These are phyloP conservation scores for Aegle marmelos DNA, from an alignment of 345 rosid genomes.

Conservation along the genomic window DNA sequence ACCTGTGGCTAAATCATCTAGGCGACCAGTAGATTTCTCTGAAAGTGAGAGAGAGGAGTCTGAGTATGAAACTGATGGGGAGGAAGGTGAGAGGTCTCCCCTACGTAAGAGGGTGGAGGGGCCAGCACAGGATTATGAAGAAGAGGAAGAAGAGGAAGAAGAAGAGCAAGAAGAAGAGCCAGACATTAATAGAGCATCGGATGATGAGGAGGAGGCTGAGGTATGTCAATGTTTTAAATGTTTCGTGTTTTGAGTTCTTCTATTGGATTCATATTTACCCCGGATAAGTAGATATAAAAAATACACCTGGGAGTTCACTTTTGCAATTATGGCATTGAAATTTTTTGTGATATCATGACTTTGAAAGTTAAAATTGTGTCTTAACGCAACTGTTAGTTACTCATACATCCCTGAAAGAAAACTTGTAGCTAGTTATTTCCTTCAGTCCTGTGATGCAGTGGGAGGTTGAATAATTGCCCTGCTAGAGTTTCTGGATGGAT, in stretches of 20 bases:
- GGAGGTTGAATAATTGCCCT: not conserved
- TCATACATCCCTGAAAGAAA: not conserved
- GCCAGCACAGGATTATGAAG: slow-evolving; percentile 80
- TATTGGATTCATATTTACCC: not conserved
- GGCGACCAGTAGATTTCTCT: slow-evolving; percentile 74
- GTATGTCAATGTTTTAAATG: slow-evolving; percentile 30
- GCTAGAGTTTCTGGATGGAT: not conserved
- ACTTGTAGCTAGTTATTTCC: not conserved
- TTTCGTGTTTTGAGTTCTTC: not conserved
- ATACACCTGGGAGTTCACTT: not conserved
- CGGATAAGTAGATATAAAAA: not conserved
- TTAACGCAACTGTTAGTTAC: not conserved
- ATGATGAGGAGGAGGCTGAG: slow-evolving; percentile 60
- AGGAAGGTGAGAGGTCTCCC: slow-evolving; percentile 65
- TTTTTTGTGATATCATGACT: not conserved
- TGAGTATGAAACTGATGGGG: slow-evolving; percentile 92
- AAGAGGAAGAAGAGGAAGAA: slow-evolving; percentile 74
- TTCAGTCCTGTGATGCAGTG: not conserved
- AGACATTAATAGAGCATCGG: slow-evolving; percentile 57
- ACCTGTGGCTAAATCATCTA: slow-evolving; percentile 51
- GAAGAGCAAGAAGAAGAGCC: slow-evolving; percentile 51
- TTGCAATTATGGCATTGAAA: not conserved
- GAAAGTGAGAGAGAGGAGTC: slow-evolving; percentile 94
- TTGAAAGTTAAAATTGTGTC: not conserved
- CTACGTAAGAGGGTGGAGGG: slow-evolving; percentile 62